phyloP scores from a whole-genome alignment of 352 stramenopile genomes.

The Elongisporangium undulatum region DNA sequence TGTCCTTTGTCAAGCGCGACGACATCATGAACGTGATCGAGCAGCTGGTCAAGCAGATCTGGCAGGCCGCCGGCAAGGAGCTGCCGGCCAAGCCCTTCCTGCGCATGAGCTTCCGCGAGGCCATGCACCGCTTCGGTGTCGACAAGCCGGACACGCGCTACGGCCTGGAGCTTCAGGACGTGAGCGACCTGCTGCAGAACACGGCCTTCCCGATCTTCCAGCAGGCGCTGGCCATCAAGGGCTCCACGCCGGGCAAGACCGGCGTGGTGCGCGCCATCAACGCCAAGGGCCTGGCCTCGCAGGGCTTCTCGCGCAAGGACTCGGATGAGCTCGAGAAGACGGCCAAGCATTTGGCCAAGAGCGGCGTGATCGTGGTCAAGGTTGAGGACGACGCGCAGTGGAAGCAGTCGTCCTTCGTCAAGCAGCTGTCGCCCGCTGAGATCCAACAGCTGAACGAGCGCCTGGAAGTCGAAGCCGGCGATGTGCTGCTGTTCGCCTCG shows the following conservation, averaged over 20 bases:
- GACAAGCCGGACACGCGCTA: constrained; percentile 87
- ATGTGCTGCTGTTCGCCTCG: constrained; percentile 63
- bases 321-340: constrained; percentile 52
- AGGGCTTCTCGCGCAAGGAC: constrained; percentile 73
- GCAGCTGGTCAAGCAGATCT: constrained; percentile 65
- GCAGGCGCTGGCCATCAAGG: constrained; percentile 13
- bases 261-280: constrained; percentile 68
- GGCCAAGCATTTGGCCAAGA: constrained; percentile 39
- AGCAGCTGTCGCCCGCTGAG: constrained; percentile 45
- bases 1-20: constrained; percentile 76
- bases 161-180: constrained; percentile 61
- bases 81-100: constrained; percentile 38
- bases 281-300: constrained; percentile 40
- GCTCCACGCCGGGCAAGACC: constrained; percentile 20
- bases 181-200: constrained; percentile 30
- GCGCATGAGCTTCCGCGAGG: constrained; percentile 69
- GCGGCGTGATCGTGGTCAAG: constrained; percentile 56
- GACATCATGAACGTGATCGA: constrained; percentile 80
- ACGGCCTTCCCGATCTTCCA: constrained; percentile 48
- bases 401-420: constrained; percentile 60
- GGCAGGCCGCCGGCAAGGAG: constrained; percentile 40
- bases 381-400: constrained; percentile 50
- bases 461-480: constrained; percentile 51
- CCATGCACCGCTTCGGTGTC: constrained; percentile 76
- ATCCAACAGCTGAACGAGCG: constrained; percentile 39